phyloP scores from a whole-genome alignment of 2,329 filamentous ascomycete genomes.

The Claviceps purpurea region DNA sequence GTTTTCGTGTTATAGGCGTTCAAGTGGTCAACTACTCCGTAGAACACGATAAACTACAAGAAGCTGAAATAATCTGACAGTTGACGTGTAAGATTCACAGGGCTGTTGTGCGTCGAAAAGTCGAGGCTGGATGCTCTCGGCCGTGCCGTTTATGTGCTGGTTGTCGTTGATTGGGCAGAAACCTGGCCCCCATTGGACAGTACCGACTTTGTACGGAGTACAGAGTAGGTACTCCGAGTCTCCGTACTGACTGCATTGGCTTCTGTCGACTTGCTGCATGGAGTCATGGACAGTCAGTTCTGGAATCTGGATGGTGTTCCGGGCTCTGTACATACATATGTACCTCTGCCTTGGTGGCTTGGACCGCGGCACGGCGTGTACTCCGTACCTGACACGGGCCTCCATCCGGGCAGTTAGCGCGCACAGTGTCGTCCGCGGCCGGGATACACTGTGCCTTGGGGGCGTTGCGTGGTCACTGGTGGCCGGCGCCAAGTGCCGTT shows the following conservation, averaged over 20 bases:
- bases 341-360: not conserved
- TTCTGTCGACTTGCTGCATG: not conserved
- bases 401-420: not conserved
- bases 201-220: no score
- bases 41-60: no score
- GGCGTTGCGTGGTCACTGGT: not conserved
- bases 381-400: not conserved
- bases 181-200: no score
- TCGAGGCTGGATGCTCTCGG: not conserved
- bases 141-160: not conserved
- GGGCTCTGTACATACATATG: not conserved
- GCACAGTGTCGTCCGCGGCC: not conserved
- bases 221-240: no score
- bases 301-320: not conserved
- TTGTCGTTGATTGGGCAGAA: no score
- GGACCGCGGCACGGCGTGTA: not conserved
- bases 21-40: no score
- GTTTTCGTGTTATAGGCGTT: no score
- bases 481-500: not conserved
- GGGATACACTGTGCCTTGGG: not conserved
- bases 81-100: not conserved
- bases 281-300: no score
- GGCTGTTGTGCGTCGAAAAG: not conserved
- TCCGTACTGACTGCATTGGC: no score
- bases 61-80: not conserved